phyloP scores from a whole-genome alignment of 768 basidiomycete genomes.

The Lanmaoa pseudosensibilis region DNA sequence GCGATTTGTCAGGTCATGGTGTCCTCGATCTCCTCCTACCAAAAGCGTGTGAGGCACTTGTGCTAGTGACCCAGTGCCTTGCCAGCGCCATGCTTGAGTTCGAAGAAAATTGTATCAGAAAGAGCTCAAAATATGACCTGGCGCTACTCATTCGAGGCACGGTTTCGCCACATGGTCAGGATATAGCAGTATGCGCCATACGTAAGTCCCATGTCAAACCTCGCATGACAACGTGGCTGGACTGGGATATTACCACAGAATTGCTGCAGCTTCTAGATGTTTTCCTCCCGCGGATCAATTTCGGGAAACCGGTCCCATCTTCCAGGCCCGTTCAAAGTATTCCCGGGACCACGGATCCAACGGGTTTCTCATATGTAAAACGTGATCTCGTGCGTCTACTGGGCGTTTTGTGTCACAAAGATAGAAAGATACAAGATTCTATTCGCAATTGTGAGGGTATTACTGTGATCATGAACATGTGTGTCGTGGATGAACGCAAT shows the following conservation, averaged over 20 bases:
- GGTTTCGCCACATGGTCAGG: constrained; percentile 39
- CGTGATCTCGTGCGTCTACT: constrained; percentile 86
- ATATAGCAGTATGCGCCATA: constrained; percentile 55
- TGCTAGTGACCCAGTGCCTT: constrained; percentile 76
- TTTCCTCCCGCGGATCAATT: constrained; percentile 85
- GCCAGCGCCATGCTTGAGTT: constrained; percentile 54
- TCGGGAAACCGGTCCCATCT: constrained; percentile 57
- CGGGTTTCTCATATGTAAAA: constrained; percentile 83
- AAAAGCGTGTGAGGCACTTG: constrained; percentile 77
- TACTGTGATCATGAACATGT: constrained; percentile 81
- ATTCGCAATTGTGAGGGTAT: constrained; percentile 72
- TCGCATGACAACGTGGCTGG: not conserved
- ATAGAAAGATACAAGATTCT: constrained; percentile 70
- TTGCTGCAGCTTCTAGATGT: constrained; percentile 70
- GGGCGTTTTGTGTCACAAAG: constrained; percentile 70
- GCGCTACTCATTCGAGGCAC: constrained; percentile 47
- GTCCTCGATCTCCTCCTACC: constrained; percentile 71
- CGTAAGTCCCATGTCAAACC: constrained; percentile 41
- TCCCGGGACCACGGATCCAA: constrained; percentile 37
- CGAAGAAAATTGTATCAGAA: constrained; percentile 34
- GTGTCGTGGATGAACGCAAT: constrained; percentile 87
- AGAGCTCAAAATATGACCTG: constrained; percentile 13
- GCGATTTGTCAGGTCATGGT: constrained; percentile 27
- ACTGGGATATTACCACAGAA: constrained; percentile 53
- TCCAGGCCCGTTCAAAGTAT: constrained; percentile 10